Evolutionary conservation across 176 grass and related monocot species (phyloP).

Genomic region (Raddia guianensis): DNA sequence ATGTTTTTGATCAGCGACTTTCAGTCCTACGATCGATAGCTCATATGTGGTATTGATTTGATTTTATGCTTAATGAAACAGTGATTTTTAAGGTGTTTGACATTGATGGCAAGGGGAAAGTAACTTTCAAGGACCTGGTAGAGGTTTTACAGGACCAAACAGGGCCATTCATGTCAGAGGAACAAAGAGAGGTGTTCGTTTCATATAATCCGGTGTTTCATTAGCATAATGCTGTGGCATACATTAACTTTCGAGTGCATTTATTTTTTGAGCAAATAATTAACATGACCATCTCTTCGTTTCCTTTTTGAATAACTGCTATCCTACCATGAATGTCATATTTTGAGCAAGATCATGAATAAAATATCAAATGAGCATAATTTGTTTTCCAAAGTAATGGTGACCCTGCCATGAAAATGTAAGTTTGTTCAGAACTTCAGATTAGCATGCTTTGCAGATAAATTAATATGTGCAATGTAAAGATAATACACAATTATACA

Average conservation of each 20-base stretch:
- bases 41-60: constrained; percentile 14
- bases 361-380: background rate
- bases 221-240: background rate
- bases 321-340: background rate
- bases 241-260: background rate
- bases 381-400: background rate
- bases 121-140: constrained; percentile 72
- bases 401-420: background rate
- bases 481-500: background rate
- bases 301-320: constrained; percentile 3
- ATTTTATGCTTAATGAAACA: constrained; percentile 35
- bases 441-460: background rate
- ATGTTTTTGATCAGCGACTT: constrained; percentile 1
- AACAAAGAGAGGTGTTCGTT: constrained; percentile 65
- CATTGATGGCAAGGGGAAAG: constrained; percentile 72
- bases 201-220: background rate
- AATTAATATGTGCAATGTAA: background rate
- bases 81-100: constrained; percentile 90
- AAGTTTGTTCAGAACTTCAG: background rate
- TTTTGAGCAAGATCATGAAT: background rate
- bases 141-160: constrained; percentile 59
- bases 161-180: constrained; percentile 71
- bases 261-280: background rate
- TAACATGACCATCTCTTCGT: background rate
- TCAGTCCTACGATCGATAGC: background rate